These are phyloP conservation scores for Cryomyces antarcticus DNA, from an alignment of 495 filamentous ascomycete species.

Conservation along the genomic window DNA sequence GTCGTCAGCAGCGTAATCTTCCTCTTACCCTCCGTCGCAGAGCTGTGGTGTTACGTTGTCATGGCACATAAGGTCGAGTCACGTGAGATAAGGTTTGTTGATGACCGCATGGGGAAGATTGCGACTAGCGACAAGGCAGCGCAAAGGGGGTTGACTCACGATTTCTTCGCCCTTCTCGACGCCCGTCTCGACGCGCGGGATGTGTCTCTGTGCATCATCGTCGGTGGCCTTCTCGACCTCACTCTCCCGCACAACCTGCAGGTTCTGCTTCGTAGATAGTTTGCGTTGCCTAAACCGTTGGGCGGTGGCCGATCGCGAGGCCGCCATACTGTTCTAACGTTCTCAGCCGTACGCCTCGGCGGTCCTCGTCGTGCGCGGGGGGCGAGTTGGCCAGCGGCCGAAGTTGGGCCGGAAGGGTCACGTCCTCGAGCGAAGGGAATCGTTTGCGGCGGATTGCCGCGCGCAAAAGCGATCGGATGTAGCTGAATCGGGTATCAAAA, in stretches of 20 bases:
- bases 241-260: constrained; percentile 69
- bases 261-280: constrained; percentile 67
- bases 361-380: too few relatives aligned
- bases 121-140: constrained; percentile 6
- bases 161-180: constrained; percentile 94
- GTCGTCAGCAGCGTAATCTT: neutral
- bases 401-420: too few relatives aligned
- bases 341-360: too few relatives aligned
- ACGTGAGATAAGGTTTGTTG: constrained; percentile 26
- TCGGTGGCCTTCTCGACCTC: constrained; percentile 48
- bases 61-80: constrained; percentile 12
- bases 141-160: constrained; percentile 35
- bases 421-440: too few relatives aligned
- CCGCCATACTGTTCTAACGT: neutral
- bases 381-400: too few relatives aligned
- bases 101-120: constrained; percentile 11
- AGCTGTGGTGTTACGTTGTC: neutral
- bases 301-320: constrained; percentile 8
- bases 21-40: too few relatives aligned
- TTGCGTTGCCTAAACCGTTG: constrained; percentile 54
- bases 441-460: too few relatives aligned
- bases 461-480: too few relatives aligned
- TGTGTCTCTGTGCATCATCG: constrained; percentile 42
- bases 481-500: too few relatives aligned
- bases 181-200: constrained; percentile 79